Percentiles rank a stretch among this genome's conserved stretches.
These are phyloP conservation scores for Saraca asoca DNA, from an alignment of 331 rosid genomes.

Conservation along the genomic window DNA sequence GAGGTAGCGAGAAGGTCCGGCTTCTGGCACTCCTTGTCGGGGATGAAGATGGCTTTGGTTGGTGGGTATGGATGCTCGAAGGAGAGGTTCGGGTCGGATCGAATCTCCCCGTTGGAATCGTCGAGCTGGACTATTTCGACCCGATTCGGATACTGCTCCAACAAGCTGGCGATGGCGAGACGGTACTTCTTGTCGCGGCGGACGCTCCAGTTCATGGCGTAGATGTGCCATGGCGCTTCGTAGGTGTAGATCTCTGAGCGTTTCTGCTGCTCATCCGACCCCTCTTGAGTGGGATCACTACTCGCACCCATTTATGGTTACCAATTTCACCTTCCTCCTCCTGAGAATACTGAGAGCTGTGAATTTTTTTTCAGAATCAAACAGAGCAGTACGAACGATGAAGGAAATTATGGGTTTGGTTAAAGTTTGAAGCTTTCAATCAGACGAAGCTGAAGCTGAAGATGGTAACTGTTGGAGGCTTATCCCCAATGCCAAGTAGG, in stretches of 20 bases:
- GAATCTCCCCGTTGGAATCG: slow-evolving; percentile 91
- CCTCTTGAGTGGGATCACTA: slow-evolving; percentile 76
- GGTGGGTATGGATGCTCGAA: slow-evolving; percentile 96
- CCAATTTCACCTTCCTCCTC: background rate
- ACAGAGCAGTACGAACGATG: no score
- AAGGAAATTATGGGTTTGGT: no score
- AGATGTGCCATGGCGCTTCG: slow-evolving; percentile 96
- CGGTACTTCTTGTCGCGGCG: slow-evolving; percentile 97
- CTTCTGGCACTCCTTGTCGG: slow-evolving; percentile 88
- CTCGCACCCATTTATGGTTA: slow-evolving; percentile 54
- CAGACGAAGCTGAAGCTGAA: background rate
- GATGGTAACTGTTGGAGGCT: background rate
- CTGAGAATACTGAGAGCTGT: background rate
- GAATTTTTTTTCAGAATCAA: background rate
- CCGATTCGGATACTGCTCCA: slow-evolving; percentile 76
- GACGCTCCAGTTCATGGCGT: slow-evolving; percentile 99
- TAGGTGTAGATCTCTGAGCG: slow-evolving; percentile 97
- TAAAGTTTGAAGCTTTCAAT: no score
- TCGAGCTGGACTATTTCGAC: slow-evolving; percentile 96
- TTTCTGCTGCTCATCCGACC: slow-evolving; percentile 89
- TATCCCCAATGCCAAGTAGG: background rate
- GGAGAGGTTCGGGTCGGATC: slow-evolving; percentile 74
- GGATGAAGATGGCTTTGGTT: slow-evolving; percentile 85
- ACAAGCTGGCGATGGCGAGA: slow-evolving; percentile 75
- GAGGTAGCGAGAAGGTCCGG: slow-evolving; percentile 98